Base-by-base conservation (phyloP, 2,329 filamentous ascomycete species). In the Fusarium denticulatum region DNA sequence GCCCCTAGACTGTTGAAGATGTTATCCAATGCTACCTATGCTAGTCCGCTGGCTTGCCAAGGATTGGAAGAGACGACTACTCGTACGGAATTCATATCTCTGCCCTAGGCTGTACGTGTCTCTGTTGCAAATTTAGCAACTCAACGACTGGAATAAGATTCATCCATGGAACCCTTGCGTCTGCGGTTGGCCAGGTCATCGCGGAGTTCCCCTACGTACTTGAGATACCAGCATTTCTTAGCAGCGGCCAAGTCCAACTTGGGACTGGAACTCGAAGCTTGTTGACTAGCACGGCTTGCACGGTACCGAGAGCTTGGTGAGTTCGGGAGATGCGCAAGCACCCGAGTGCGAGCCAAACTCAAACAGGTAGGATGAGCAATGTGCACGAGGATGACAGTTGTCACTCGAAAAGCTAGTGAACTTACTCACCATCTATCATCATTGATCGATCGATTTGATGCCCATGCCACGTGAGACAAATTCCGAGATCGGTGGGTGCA, bases 271-370 rank as follows among this genome's bases (percentile, higher is more conserved):
- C 64, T 60, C 36, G 42, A 50, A 45, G 36, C 59, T 60, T 45
- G 60, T 50, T 47, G 47, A 61, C 32, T 59, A 36, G 30, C 24
- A 28, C 42, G 42, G 42, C 32, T 59, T 28, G 30, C 24, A 28
- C 42, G 42, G 42, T 65, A 65, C 68, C 72, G 59, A 71, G 56
- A 47, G 52, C 56, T 66, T 59, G 70, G 60, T 72, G 50, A 50
- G 40, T 49, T 67, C 59, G 72, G 72, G 72, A 71, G 72, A 73
- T 75, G 72, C 39, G 69, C 69, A 74, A 75, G 69, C 69, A 66
- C 46, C 65, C 37, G 39, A 60, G 53, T 39, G 42, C n/a, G 47
- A 58, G 43, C 60, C 57, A 67, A 68, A 58, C 69, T 69, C 32
- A 60, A 68, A 72, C 28, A 39, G 64, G 69, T 28, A 72, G 49